Evolutionary conservation across 805 yeast species (phyloP), one percentile per base, ranked within the genome.

Genomic region (Spathaspora passalidarum): DNA sequence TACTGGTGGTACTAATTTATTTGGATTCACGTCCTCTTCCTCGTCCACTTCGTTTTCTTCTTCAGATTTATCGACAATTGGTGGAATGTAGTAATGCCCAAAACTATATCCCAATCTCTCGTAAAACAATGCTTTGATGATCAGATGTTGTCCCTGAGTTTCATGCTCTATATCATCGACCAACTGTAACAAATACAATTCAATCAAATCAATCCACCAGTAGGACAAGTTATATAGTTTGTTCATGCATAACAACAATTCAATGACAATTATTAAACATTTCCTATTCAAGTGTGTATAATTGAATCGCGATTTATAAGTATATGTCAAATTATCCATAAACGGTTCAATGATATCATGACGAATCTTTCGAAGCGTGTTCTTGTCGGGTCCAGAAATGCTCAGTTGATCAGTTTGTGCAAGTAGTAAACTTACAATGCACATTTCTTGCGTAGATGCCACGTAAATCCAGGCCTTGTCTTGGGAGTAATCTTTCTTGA

Each of bases 371-470:
- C 66, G 68, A 55, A 54, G 62, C 50, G 68, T 72, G 59, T 62
- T 73, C 60, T 50, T 63, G 51, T 70, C 73, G 1, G 74, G 72
- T 8, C 5, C 20, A 10, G 4, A 4, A 16, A 69, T 75, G 14
- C 49, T 73, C 20, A 48, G 47, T 49, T 58, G 64, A 49, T 70
- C 75, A 14, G 75, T 72, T 50, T 72, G 76, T 2, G 72, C 90
- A 64, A 92, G 72, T 4, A 91, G 65, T 20, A 85, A 69, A 1
- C 95, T 80, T 1, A 84, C 71, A 0, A 91, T 86, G 54, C 88
- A 83, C 86, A 89, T 87, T 63, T 92, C 97, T 52, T 91, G 90
- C n/a, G 86, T 73, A 0, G 95, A 81, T 0, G 97, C 96, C 42
- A 84, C 77, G 55, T 85, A 81, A 10, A 75, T 68, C 89, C 94